These are phyloP conservation scores for Penicilliopsis zonata DNA, from an alignment of 495 filamentous ascomycete species.

Conservation along the genomic window DNA sequence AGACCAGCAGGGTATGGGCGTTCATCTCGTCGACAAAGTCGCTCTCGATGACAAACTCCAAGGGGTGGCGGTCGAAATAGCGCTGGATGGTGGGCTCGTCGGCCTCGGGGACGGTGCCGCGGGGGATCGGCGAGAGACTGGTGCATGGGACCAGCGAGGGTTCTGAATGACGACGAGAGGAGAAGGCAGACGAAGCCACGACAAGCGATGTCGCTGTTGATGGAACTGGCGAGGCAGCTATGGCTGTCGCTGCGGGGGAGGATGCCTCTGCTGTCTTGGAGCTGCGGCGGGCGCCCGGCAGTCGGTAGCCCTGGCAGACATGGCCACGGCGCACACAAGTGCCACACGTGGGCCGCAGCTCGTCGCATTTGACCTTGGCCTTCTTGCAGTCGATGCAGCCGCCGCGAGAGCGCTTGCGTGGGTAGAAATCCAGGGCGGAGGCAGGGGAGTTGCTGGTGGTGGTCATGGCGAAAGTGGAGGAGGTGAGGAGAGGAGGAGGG, in stretches of 20 bases:
- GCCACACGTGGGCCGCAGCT: slow-evolving; percentile 1
- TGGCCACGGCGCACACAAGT: slow-evolving; percentile 1
- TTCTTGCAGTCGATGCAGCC: slow-evolving; percentile 3
- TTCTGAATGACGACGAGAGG: too few relatives aligned
- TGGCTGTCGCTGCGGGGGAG: neutral
- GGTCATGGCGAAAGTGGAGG: neutral
- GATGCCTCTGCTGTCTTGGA: neutral
- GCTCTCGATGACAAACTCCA: slow-evolving; percentile 1
- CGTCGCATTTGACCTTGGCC: slow-evolving; percentile 3
- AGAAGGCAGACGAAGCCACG: too few relatives aligned
- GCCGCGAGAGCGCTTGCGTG: neutral
- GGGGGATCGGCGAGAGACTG: neutral
- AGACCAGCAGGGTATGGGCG: neutral
- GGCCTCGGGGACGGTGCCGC: neutral
- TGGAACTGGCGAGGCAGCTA: slow-evolving; percentile 2
- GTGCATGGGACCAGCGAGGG: neutral
- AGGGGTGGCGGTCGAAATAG: slow-evolving; percentile 3
- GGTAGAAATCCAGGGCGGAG: neutral
- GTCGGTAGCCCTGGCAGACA: slow-evolving; percentile 1
- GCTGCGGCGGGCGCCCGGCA: neutral
- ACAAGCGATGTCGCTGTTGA: neutral
- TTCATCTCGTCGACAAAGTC: slow-evolving; percentile 4
- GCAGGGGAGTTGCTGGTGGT: neutral
- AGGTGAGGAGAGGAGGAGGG: neutral
- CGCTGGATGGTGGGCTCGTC: slow-evolving; percentile 1